Evolutionary conservation across 139 green algal species (phyloP).

Genomic region (Chlamydomonas sp.): DNA sequence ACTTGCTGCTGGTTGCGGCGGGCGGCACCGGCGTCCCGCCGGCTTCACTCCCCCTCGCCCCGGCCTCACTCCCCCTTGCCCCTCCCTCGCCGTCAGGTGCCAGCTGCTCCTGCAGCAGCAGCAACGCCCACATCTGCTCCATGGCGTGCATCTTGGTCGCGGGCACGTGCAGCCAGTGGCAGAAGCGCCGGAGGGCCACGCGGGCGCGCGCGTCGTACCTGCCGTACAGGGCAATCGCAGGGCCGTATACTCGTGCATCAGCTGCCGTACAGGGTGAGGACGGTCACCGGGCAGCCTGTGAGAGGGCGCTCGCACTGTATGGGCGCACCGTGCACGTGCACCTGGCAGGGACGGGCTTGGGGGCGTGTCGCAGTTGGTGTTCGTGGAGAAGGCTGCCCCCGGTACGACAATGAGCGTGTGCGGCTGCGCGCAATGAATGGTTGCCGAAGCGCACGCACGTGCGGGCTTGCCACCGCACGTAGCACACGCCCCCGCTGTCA

Average conservation of each 20-base stretch:
- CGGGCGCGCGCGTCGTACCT: conserved; percentile 84
- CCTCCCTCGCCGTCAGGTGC: not conserved
- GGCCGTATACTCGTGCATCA: not conserved
- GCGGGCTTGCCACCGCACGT: not conserved
- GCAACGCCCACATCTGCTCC: conserved; percentile 57
- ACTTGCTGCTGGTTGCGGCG: conserved; percentile 12
- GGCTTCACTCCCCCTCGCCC: not conserved
- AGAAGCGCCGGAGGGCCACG: conserved; percentile 72
- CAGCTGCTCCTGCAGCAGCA: conserved; percentile 45
- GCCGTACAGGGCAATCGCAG: conserved; percentile 20
- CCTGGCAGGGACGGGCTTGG: too few species aligned
- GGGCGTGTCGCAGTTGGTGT: too few species aligned
- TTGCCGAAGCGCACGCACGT: too few species aligned
- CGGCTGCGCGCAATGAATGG: too few species aligned
- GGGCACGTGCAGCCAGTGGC: conserved; percentile 80
- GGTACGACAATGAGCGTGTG: too few species aligned
- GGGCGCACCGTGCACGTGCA: too few species aligned
- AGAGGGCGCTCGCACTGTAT: too few species aligned
- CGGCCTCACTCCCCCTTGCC: not conserved
- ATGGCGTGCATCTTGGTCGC: conserved; percentile 66
- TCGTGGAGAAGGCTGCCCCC: too few species aligned
- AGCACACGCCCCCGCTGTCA: not conserved
- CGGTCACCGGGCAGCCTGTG: too few species aligned
- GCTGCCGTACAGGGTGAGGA: too few species aligned
- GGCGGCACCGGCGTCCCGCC: not conserved